A percentile compares a stretch with the other conserved stretches of the same genome.
Evolutionary conservation across 148 eudicot species (phyloP).

Genomic region (Fagopyrum esculentum): DNA sequence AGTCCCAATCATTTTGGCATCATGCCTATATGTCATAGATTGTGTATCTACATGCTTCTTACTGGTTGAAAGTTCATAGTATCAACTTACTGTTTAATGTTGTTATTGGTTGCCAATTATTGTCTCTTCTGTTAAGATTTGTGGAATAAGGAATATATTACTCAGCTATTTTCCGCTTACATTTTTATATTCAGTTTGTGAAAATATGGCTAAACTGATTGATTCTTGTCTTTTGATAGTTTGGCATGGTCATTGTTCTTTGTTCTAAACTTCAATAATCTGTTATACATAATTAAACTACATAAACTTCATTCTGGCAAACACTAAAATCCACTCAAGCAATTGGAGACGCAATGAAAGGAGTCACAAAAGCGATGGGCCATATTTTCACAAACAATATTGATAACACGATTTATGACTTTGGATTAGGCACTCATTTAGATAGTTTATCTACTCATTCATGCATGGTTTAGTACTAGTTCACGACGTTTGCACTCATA

Average conservation of each 20-base stretch:
- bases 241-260: too few species aligned
- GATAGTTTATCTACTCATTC: too few species aligned
- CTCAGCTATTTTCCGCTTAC: background rate
- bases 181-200: background rate
- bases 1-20: too few species aligned
- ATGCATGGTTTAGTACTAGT: too few species aligned
- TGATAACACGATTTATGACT: too few species aligned
- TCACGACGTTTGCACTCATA: too few species aligned
- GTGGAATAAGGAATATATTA: background rate
- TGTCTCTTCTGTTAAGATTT: background rate
- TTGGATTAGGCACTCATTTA: too few species aligned
- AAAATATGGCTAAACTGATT: background rate
- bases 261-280: too few species aligned
- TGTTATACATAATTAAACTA: background rate
- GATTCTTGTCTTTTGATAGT: background rate
- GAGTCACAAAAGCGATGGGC: slow-evolving; percentile 99
- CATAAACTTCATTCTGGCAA: slow-evolving; percentile 24
- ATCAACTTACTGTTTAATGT: background rate
- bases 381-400: slow-evolving; percentile 57
- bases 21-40: background rate
- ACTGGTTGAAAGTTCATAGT: background rate
- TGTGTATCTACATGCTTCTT: background rate
- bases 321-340: slow-evolving; percentile 98
- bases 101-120: background rate
- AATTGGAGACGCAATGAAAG: slow-evolving; percentile 99